Percentiles rank a stretch among this genome's conserved stretches.
Evolutionary conservation across 1,284 basidiomycete species (phyloP).

Genomic region (Grifola frondosa): DNA sequence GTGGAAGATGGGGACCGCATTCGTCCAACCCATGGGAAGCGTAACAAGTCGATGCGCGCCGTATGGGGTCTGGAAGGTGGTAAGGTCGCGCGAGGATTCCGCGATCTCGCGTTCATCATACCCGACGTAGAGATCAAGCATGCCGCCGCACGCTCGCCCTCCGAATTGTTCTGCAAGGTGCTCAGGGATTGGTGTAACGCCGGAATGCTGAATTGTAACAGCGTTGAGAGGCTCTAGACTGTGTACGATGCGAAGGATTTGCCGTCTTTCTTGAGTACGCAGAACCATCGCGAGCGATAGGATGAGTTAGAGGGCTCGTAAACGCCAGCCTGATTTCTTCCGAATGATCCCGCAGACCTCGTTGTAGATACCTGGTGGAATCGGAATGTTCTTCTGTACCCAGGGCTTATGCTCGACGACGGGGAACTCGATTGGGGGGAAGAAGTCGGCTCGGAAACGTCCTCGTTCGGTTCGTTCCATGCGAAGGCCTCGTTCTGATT

Average conservation of each 20-base stretch:
- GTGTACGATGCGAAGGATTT: conserved; percentile 32
- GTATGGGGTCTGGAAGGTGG: conserved; percentile 17
- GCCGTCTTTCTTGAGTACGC: conserved; percentile 3
- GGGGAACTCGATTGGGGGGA: conserved; percentile 17
- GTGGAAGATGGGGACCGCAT: conserved; percentile 39
- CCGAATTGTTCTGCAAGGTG: conserved; percentile 28
- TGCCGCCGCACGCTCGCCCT: conserved; percentile 19
- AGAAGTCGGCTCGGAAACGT: conserved; percentile 35
- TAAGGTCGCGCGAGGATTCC: conserved; percentile 29
- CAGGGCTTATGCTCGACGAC: conserved; percentile 4
- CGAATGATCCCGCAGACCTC: conserved; percentile 23
- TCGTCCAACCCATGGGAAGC: conserved; percentile 41
- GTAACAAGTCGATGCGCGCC: conserved; percentile 25
- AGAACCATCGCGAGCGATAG: conserved; percentile 1
- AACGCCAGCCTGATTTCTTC: conserved; percentile 25
- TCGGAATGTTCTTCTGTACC: conserved; percentile 1
- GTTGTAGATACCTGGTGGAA: conserved; percentile 1
- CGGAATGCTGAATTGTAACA: conserved; percentile 33
- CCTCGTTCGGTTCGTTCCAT: conserved; percentile 28
- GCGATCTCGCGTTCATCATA: conserved; percentile 24
- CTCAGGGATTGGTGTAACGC: conserved; percentile 27
- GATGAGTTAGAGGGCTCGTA: conserved; percentile 1
- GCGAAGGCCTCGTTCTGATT: conserved; percentile 25
- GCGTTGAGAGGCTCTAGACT: conserved; percentile 34
- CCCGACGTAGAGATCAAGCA: conserved; percentile 28